Conservation (phyloP, 2,329 filamentous ascomycete species). For the Claviceps paspali region DNA sequence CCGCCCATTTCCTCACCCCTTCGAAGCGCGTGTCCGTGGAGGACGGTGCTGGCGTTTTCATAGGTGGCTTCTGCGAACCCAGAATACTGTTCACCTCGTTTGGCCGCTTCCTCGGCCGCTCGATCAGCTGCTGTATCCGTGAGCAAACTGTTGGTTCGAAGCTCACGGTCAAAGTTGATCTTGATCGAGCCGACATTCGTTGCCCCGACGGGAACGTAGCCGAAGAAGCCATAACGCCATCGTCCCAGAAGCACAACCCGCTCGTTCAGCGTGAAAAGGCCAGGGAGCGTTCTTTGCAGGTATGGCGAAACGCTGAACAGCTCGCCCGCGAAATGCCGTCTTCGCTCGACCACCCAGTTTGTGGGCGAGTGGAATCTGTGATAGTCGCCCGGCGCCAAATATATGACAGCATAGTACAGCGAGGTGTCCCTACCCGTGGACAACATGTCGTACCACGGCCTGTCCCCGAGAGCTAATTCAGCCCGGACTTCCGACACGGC, state of each 20-base stretch:
- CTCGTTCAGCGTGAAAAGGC: conserved; percentile 93
- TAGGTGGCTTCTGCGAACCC: conserved; percentile 92
- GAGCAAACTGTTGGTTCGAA: conserved; percentile 80
- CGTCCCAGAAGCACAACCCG: conserved; percentile 82
- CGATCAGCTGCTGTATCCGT: conserved; percentile 86
- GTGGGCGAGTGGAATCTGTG: conserved; percentile 95
- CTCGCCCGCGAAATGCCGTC: conserved; percentile 95
- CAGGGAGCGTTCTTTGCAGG: conserved; percentile 79
- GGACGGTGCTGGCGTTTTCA: conserved; percentile 55
- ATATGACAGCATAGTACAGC: conserved; percentile 88
- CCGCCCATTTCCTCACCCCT: conserved; percentile 96
- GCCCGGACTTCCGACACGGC: conserved; percentile 73
- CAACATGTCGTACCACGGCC: conserved; percentile 56
- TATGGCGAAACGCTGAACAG: conserved; percentile 92
- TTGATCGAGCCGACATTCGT: conserved; percentile 96
- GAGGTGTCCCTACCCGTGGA: conserved; percentile 48
- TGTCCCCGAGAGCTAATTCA: conserved; percentile 60
- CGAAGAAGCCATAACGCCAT: conserved; percentile 97
- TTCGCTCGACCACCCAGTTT: conserved; percentile 85
- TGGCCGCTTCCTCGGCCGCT: conserved; percentile 64
- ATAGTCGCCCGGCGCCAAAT: conserved; percentile 93
- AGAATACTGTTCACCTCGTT: conserved; percentile 66
- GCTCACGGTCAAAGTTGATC: conserved; percentile 89
- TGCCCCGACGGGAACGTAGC: conserved; percentile 85
- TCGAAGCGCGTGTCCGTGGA: conserved; percentile 70